Percentiles rank a stretch among this genome's conserved stretches.
Conservation (phyloP, 805 yeast genomes). For the Nakazawaea ishiwadae region DNA sequence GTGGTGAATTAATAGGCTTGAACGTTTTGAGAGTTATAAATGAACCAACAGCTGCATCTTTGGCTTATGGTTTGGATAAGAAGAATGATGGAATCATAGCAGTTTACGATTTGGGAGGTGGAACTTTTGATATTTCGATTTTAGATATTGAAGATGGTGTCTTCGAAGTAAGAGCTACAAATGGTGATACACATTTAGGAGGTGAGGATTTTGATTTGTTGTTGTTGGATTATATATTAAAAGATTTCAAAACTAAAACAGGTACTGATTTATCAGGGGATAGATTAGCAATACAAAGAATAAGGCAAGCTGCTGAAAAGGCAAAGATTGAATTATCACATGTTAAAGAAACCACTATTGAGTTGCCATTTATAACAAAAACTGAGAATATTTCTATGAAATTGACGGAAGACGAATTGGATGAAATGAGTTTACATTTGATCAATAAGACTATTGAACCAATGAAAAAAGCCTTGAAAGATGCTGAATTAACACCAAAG, state of each 20-base stretch:
- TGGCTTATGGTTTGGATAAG: constrained; percentile 84
- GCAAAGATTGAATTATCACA: constrained; percentile 85
- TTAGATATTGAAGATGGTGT: constrained; percentile 96
- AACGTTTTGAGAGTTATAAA: constrained; percentile 82
- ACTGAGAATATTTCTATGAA: constrained; percentile 36
- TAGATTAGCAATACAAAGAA: constrained; percentile 78
- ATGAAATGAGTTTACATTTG: constrained; percentile 46
- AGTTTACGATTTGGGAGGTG: constrained; percentile 96
- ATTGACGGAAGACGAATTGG: constrained; percentile 47
- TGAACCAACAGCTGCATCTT: constrained; percentile 89
- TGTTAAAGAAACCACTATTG: constrained; percentile 65
- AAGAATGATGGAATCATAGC: constrained; percentile 72
- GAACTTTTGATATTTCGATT: constrained; percentile 94
- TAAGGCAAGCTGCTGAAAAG: constrained; percentile 85
- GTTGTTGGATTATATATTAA: constrained; percentile 74
- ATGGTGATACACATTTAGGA: constrained; percentile 90
- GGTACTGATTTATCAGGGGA: constrained; percentile 63
- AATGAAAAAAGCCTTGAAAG: constrained; percentile 77
- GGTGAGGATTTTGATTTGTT: constrained; percentile 89
- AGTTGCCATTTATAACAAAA: constrained; percentile 74
- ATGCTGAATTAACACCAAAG: constrained; percentile 62
- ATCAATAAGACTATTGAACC: constrained; percentile 72
- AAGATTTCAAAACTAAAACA: constrained; percentile 68
- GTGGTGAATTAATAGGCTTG: constrained; percentile 91
- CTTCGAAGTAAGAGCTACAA: constrained; percentile 91